Conservation (phyloP, 1,139 yeast genomes). For the Debaryomycetaceae sp. region DNA sequence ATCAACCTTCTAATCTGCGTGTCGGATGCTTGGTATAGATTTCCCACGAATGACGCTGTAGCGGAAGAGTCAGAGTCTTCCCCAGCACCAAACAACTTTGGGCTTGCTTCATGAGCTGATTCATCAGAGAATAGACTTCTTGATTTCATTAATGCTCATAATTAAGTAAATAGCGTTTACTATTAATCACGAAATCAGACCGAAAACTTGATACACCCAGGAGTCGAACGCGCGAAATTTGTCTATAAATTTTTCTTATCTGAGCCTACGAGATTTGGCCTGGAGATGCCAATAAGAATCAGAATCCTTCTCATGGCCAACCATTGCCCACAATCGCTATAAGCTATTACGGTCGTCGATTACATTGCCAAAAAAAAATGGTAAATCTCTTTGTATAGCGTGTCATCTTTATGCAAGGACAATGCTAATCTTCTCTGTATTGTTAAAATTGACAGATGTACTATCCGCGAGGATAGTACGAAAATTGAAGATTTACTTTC, state of each 20-base stretch:
- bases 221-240: neutral
- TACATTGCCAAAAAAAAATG: conserved; percentile 51
- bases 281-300: too few species aligned
- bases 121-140: conserved; percentile 7
- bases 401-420: conserved; percentile 99
- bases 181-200: too few species aligned
- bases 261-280: neutral
- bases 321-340: too few species aligned
- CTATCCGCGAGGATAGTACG: conserved; percentile 48
- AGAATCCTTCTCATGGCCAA: too few species aligned
- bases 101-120: neutral
- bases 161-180: too few species aligned
- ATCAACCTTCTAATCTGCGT: conserved; percentile 33
- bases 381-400: conserved; percentile 95
- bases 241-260: neutral
- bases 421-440: conserved; percentile 99
- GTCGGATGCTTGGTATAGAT: conserved; percentile 24
- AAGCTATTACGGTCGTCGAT: neutral
- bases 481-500: conserved; percentile 4
- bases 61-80: neutral
- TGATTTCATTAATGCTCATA: conserved; percentile 3
- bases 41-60: conserved; percentile 11
- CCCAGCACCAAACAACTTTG: conserved; percentile 5
- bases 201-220: neutral
- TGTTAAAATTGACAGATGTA: conserved; percentile 65